phyloP scores from a whole-genome alignment of 2,329 filamentous ascomycete genomes.

The Claviceps sorghi region DNA sequence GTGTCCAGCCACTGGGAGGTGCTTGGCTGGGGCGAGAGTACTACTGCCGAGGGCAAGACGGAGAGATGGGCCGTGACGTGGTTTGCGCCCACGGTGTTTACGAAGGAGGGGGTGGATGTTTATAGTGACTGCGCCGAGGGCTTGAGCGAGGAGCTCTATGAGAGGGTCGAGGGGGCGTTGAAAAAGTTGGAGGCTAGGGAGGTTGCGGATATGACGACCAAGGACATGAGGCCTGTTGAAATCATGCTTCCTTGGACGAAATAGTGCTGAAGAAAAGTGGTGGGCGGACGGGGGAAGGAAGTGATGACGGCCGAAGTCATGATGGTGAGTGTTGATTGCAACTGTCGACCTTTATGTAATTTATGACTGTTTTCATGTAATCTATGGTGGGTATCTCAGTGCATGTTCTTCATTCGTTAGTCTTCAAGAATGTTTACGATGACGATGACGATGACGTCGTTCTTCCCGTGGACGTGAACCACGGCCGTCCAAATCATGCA shows the following conservation, averaged over 20 bases:
- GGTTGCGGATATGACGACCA: slow-evolving; percentile 35
- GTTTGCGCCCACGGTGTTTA: slow-evolving; percentile 73
- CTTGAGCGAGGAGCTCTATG: slow-evolving; percentile 40
- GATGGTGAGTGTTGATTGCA: neutral
- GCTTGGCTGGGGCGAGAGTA: slow-evolving; percentile 53
- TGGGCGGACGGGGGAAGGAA: no score
- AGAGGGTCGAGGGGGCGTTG: slow-evolving; percentile 39
- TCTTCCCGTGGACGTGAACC: slow-evolving; percentile 9
- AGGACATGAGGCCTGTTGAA: slow-evolving; percentile 35
- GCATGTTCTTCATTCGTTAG: neutral
- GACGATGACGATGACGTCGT: slow-evolving; percentile 4
- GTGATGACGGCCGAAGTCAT: neutral
- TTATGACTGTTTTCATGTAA: neutral
- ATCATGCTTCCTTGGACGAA: slow-evolving; percentile 37
- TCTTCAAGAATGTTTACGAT: neutral
- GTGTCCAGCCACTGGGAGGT: slow-evolving; percentile 70
- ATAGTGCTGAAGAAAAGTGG: slow-evolving; percentile 4
- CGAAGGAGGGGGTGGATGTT: slow-evolving; percentile 66
- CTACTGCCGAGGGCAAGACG: slow-evolving; percentile 21
- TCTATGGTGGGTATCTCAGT: neutral
- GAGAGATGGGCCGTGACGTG: slow-evolving; percentile 69
- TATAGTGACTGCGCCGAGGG: slow-evolving; percentile 53
- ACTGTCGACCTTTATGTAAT: neutral
- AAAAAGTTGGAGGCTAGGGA: slow-evolving; percentile 32
- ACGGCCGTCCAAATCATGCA: slow-evolving; percentile 6